Evolutionary conservation across 768 basidiomycete species (phyloP), one percentile per base, ranked within the genome.

Genomic region (Sporobolomyces phaffii): DNA sequence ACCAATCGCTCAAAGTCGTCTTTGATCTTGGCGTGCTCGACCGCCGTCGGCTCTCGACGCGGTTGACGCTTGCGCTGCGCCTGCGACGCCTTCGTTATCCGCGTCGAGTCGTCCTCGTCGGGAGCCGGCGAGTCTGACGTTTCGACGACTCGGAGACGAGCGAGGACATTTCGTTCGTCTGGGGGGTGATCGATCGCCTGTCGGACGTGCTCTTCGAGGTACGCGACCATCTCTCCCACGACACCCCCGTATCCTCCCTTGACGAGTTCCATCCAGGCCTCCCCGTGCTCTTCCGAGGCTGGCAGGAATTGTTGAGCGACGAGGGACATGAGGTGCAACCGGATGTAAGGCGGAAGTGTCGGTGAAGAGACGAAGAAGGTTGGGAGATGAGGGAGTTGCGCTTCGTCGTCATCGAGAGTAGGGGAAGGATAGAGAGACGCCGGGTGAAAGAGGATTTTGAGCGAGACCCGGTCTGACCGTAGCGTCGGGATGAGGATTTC

Each of bases 321-420:
- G 29, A 79, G 79, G 6, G 85, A 82, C 38, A 90, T 81, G n/a
- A 96, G 82, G 74, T 93, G 86, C 6, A 94, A 82, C 26, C 90
- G 85, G 61, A 93, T 80, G 76, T 94, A 94, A 2, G 90, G 83
- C 0, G 92, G 84, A 6, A 87, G 80, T 1, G 83, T 82, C 1
- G 79, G 74, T 1, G 89, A 90, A 1, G 86, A 82, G 59, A 94
- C 75, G 75, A 87, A 94, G 78, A 92, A 84, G 0, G 89, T 84
- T 0, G 86, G 83, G 62, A 84, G 83, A 26, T 75, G 80, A 13
- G 72, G 76, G 74, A 78, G 70, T 11, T 69, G 81, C 64, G 60
- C 9, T 2, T 51, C 7, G 9, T 26, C 31, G 2, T 58, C 56
- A 2, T 44, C 43, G 8, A 14, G 10, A 5, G 61, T 43, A 0